A percentile compares a stretch with the other conserved stretches of the same genome.
phyloP scores from a whole-genome alignment of 495 filamentous ascomycete genomes.

The Podospora fimiseda region DNA sequence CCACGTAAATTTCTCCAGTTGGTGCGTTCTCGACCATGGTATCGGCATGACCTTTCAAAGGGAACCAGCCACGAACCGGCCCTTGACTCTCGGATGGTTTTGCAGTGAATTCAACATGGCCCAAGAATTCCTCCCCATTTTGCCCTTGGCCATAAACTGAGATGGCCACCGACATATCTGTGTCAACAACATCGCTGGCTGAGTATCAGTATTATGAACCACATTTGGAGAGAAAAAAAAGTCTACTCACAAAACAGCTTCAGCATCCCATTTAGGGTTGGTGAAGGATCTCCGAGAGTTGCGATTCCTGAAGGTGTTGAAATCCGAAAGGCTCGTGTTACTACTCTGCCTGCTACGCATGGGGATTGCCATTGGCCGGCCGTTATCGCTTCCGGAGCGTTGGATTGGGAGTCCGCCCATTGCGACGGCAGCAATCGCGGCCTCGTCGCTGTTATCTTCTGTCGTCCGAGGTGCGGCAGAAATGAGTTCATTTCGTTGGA shows the following conservation, averaged over 20 bases:
- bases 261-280: slow-evolving; percentile 91
- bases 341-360: slow-evolving; percentile 95
- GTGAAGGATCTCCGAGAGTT: slow-evolving; percentile 57
- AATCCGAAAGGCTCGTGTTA: slow-evolving; percentile 72
- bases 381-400: slow-evolving; percentile 65
- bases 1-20: slow-evolving; percentile 85
- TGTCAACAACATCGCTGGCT: slow-evolving; percentile 83
- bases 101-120: slow-evolving; percentile 75
- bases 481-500: slow-evolving; percentile 93
- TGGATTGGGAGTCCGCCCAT: slow-evolving; percentile 57
- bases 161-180: slow-evolving; percentile 84
- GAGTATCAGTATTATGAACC: slow-evolving; percentile 26
- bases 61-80: slow-evolving; percentile 78
- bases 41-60: slow-evolving; percentile 58
- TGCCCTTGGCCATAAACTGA: slow-evolving; percentile 82
- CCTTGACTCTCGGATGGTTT: slow-evolving; percentile 58
- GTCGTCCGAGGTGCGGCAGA: slow-evolving; percentile 66
- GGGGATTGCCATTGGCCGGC: slow-evolving; percentile 83
- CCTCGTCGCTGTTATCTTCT: slow-evolving; percentile 46
- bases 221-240: background rate
- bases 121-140: slow-evolving; percentile 82
- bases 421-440: slow-evolving; percentile 32
- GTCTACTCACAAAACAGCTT: slow-evolving; percentile 79
- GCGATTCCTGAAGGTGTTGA: slow-evolving; percentile 59
- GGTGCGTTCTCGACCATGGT: slow-evolving; percentile 51